A percentile compares a stretch with the other conserved stretches of the same genome.
Conservation (phyloP, 192 early-diverging fungal genomes). For the Linnemannia schmuckeri region DNA sequence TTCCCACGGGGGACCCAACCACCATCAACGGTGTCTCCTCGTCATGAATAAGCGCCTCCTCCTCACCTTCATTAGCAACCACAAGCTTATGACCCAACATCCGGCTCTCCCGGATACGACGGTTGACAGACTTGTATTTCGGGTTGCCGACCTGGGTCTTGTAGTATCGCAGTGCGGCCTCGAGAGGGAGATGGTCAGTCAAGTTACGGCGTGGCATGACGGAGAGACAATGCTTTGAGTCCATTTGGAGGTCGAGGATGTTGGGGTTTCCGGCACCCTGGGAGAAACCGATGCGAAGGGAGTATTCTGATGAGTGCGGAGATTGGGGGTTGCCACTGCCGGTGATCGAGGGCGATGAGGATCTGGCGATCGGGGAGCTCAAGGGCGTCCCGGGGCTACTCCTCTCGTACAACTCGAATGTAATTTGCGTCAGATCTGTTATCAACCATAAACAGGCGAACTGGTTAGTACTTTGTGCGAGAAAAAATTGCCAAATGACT, state of each 20-base stretch:
- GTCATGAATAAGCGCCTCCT: constrained; percentile 35
- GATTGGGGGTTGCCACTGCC: constrained; percentile 14
- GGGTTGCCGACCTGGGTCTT: constrained; percentile 66
- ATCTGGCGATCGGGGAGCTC: background rate
- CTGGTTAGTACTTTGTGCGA: background rate
- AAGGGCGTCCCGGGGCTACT: constrained; percentile 9
- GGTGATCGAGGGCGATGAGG: background rate
- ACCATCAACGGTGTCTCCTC: constrained; percentile 33
- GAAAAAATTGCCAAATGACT: background rate
- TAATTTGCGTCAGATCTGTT: constrained; percentile 94
- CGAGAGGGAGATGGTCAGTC: constrained; percentile 85
- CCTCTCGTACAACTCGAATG: constrained; percentile 96
- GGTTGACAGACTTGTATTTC: constrained; percentile 47
- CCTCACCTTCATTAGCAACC: constrained; percentile 35
- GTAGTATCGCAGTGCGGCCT: constrained; percentile 74
- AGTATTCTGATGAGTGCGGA: constrained; percentile 78
- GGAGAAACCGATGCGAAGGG: constrained; percentile 89
- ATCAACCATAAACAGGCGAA: background rate
- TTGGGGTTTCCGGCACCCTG: constrained; percentile 93
- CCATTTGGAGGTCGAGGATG: constrained; percentile 91
- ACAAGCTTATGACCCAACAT: constrained; percentile 49
- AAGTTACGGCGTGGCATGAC: constrained; percentile 75
- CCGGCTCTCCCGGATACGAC: constrained; percentile 46
- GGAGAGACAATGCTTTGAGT: constrained; percentile 82
- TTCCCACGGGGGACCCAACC: constrained; percentile 25